Conservation (phyloP, 1,284 basidiomycete species). For the Ustilago bromivora region DNA sequence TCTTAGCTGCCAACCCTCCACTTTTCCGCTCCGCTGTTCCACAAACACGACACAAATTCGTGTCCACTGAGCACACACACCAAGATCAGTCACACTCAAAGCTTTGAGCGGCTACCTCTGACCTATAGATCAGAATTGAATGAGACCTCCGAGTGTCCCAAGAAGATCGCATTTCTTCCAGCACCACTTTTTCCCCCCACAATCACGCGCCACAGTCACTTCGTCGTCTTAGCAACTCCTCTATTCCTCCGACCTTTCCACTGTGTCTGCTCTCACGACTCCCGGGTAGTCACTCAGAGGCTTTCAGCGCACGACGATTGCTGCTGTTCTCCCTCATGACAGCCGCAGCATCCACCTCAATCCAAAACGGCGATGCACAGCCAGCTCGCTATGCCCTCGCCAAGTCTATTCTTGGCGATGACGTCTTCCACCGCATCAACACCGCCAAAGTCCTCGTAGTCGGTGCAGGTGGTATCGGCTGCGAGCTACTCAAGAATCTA, state of each 20-base stretch:
- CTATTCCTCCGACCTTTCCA: conserved; percentile 1
- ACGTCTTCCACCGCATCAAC: conserved; percentile 32
- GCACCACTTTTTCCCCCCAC: not conserved
- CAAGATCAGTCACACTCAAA: conserved; percentile 8
- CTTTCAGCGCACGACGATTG: not conserved
- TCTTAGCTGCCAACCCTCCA: conserved; percentile 3
- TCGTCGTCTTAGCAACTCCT: not conserved
- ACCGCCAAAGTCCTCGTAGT: conserved; percentile 78
- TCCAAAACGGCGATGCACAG: conserved; percentile 12
- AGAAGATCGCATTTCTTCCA: conserved; percentile 13
- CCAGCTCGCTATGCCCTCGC: conserved; percentile 44
- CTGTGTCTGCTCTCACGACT: not conserved
- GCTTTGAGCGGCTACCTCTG: not conserved
- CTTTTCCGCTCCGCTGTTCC: conserved; percentile 3
- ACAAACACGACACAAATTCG: conserved; percentile 9
- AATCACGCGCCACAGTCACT: conserved; percentile 9
- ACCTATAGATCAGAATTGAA: conserved; percentile 7
- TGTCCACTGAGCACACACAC: not conserved
- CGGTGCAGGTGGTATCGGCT: conserved; percentile 96
- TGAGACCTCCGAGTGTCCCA: not conserved
- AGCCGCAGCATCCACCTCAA: conserved; percentile 24
- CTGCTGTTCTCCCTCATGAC: conserved; percentile 4
- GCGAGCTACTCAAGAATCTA: conserved; percentile 96
- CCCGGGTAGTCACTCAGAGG: not conserved
- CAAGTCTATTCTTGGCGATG: conserved; percentile 33